Percentiles rank a stretch among this genome's conserved stretches.
phyloP scores from a whole-genome alignment of 208 protist species.

The Acanthamoeba sp. region DNA sequence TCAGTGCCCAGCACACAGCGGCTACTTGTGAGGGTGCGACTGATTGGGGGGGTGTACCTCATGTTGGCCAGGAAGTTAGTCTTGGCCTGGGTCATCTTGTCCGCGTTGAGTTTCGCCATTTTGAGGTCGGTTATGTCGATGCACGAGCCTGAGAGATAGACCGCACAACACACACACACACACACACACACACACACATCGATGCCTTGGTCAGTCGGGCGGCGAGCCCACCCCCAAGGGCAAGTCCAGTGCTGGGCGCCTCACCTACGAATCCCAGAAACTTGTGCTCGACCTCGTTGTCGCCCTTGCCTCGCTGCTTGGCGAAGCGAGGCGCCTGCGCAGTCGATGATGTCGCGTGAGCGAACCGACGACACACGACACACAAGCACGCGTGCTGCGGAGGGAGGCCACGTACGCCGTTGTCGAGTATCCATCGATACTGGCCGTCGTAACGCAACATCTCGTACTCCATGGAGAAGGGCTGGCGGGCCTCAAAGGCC shows the following conservation, averaged over 20 bases:
- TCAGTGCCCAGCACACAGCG: no score
- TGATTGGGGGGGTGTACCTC: constrained; percentile 12
- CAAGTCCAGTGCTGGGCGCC: no score
- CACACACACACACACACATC: no score
- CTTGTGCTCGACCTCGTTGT: neutral
- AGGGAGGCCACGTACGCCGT: constrained; percentile 27
- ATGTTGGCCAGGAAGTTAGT: constrained; percentile 69
- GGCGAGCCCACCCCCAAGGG: no score
- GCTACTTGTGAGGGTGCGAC: no score
- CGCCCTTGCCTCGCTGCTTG: neutral
- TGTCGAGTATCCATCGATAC: constrained; percentile 67
- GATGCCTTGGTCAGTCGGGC: no score
- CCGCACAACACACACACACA: no score
- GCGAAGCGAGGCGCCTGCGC: neutral
- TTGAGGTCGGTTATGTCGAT: constrained; percentile 55
- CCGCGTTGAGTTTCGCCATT: constrained; percentile 23
- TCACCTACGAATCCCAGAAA: constrained; percentile 53
- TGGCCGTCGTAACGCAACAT: constrained; percentile 30
- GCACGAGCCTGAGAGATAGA: constrained; percentile 39
- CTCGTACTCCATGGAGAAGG: constrained; percentile 63
- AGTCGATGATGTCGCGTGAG: neutral
- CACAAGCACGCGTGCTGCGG: no score
- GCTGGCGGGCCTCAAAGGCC: constrained; percentile 3
- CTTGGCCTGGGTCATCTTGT: constrained; percentile 17
- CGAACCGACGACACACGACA: no score